Evolutionary conservation across 2,329 filamentous ascomycete genomes (phyloP), one percentile per base, ranked within the genome.

Genomic region (Rutstroemia sp.): DNA sequence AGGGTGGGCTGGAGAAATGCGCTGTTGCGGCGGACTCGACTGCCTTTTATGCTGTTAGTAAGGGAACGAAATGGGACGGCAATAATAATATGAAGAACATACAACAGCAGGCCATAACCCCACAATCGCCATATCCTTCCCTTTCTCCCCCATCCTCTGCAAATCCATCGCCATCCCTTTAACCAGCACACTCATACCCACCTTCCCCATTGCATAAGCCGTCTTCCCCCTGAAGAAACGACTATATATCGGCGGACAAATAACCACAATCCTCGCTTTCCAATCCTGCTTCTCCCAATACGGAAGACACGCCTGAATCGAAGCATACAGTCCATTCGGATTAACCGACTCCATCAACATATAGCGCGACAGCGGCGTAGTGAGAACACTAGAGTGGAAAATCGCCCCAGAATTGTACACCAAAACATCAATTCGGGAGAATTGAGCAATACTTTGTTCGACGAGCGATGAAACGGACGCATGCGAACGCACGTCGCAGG

Each of bases 391-490:
- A 0, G 86, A 80, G 88, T 89, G 92, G 85, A 86, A 94, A 62
- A 95, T 91, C 2, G 89, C 89, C 42, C 89, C 89, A 0, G 86
- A 84, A 69, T 94, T 95, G 75, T 95, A 95, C 49, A 94, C 71
- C 2, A 95, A 72, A 0, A 87, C 85, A 67, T 94, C 88, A 3
- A 95, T 74, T 21, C 79, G 79, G 45, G 78, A 25, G 19, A 51
- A 45, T 1, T 16, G 25, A 12, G 23, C 17, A 2, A 56, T 54
- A 0, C 83, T 84, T 53, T 76, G 70, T 17, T 78, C 67, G 2
- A 92, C 72, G 45, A 92, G 75, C 6, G 68, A 62, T 48, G 83
- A 70, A 34, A 92, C 76, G 68, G 81, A 84, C 8, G 75, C 72
- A 14, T 75, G 75, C 62, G 82, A 75, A 51, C 88, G 80, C 0